Percentiles rank a stretch among this genome's conserved stretches.
These are phyloP conservation scores for Diaporthe amygdali DNA, from an alignment of 2,329 filamentous ascomycete species.

Conservation along the genomic window DNA sequence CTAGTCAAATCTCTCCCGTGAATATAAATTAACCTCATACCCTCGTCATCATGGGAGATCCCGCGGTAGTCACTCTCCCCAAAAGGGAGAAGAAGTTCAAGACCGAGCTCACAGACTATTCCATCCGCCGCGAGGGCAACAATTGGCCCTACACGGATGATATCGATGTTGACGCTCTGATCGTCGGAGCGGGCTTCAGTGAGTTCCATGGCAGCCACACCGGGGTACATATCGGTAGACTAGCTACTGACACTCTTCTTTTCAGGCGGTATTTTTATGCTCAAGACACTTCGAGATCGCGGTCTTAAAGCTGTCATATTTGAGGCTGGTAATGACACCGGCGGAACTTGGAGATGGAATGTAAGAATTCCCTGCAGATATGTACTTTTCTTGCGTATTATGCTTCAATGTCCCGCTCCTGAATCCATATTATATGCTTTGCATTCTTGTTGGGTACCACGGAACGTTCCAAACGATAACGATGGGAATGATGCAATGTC, in stretches of 20 bases:
- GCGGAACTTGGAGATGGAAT: slow-evolving; percentile 63
- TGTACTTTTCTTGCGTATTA: background rate
- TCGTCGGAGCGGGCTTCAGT: slow-evolving; percentile 53
- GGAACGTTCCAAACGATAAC: no score
- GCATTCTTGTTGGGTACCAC: no score
- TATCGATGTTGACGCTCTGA: slow-evolving; percentile 48
- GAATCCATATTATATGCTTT: background rate
- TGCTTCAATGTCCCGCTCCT: background rate
- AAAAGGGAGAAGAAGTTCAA: slow-evolving; percentile 43
- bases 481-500: background rate
- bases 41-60: slow-evolving; percentile 29
- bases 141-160: slow-evolving; percentile 47
- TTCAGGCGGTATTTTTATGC: slow-evolving; percentile 52
- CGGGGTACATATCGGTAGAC: background rate
- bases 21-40: background rate
- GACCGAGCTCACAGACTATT: slow-evolving; percentile 46
- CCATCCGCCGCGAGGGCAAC: slow-evolving; percentile 33
- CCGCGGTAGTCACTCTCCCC: background rate
- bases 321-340: slow-evolving; percentile 56
- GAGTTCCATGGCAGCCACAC: slow-evolving; percentile 7
- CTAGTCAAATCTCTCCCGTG: background rate
- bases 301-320: slow-evolving; percentile 55
- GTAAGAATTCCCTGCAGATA: background rate
- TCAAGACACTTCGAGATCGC: slow-evolving; percentile 55
- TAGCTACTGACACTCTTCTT: background rate